A percentile compares a stretch with the other conserved stretches of the same genome.
These are phyloP conservation scores for Boletus sp. DNA, from an alignment of 1,284 basidiomycete genomes.

Conservation along the genomic window DNA sequence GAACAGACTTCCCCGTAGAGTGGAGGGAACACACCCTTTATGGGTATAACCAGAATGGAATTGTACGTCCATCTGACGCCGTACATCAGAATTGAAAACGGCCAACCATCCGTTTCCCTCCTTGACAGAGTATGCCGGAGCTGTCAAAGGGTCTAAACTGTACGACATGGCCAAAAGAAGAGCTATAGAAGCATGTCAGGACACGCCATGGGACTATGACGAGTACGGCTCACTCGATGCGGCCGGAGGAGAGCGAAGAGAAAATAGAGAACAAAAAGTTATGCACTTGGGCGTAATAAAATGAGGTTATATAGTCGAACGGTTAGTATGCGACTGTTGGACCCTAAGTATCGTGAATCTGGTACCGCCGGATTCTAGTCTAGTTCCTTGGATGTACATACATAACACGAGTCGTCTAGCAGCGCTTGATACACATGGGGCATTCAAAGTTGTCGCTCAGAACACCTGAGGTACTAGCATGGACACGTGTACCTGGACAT, in stretches of 20 bases:
- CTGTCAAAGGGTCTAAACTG: slow-evolving; percentile 30
- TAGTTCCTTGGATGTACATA: slow-evolving; percentile 10
- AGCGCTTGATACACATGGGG: slow-evolving; percentile 3
- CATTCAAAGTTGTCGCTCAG: slow-evolving; percentile 5
- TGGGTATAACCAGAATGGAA: slow-evolving; percentile 25
- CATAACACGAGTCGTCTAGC: slow-evolving; percentile 11
- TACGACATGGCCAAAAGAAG: slow-evolving; percentile 22
- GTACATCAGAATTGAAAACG: slow-evolving; percentile 35
- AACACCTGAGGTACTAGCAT: not conserved
- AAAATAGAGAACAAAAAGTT: not conserved
- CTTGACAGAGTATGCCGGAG: slow-evolving; percentile 34
- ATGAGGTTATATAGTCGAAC: slow-evolving; percentile 7
- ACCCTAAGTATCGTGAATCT: not conserved
- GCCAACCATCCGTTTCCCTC: slow-evolving; percentile 36
- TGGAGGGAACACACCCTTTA: slow-evolving; percentile 26
- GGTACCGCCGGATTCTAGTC: slow-evolving; percentile 9
- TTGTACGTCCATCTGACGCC: slow-evolving; percentile 37
- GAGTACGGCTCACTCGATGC: slow-evolving; percentile 3
- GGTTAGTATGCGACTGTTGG: slow-evolving; percentile 3
- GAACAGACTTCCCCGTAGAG: not conserved
- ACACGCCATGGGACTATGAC: not conserved
- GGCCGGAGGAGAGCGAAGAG: not conserved
- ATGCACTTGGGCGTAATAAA: not conserved
- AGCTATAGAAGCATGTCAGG: slow-evolving; percentile 10
- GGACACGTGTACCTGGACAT: not conserved